Evolutionary conservation across 768 basidiomycete genomes (phyloP), one percentile per base, ranked within the genome.

Genomic region (Arthromyces matolae): DNA sequence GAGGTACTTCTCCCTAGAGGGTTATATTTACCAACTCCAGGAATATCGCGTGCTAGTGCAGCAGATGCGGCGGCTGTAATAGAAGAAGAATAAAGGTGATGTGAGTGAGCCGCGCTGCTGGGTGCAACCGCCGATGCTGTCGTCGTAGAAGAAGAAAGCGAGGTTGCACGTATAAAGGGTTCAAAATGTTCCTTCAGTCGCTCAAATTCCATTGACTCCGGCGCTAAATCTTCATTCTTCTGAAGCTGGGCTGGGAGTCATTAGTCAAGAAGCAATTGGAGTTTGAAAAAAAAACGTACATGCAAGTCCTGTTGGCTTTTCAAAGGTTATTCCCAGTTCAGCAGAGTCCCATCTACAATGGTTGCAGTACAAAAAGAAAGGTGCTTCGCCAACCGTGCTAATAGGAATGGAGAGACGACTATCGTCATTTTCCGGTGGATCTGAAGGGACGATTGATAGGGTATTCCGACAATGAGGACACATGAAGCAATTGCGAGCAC

Each of bases 151-250:
- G 84, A 76, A 61, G 86, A 83, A 67, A 80, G 73, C 50, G 84
- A 79, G 52, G 88, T 83, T 75, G 86, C 80, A 69, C 92, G 84
- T 67, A 99, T 71, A 73, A 91, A 89, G 46, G 92, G 89, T 64
- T 98, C 96, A 72, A 97, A 93, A 67, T 98, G 94, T 59, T 96
- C 93, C 69, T 95, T 95, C 58, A 99, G 67, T 51, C 86, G 81
- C 57, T 99, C 96, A 61, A 96, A 93, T 66, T 96, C 94, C 53
- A 93, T 70, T 9, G 81, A 79, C 48, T 90, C 92, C 8, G 87
- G 83, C 0, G 86, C 85, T 19, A 85, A 84, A 58, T 94, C 90
- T 73, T 95, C 89, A 49, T 78, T 80, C 67, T 87, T 92, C 63
- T 96, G 93, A 22, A 97, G 71, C 64, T 97, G 95, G 16, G 86